These are phyloP conservation scores for Colletotrichum orchidophilum DNA, from an alignment of 2,329 filamentous ascomycete genomes.

Conservation along the genomic window DNA sequence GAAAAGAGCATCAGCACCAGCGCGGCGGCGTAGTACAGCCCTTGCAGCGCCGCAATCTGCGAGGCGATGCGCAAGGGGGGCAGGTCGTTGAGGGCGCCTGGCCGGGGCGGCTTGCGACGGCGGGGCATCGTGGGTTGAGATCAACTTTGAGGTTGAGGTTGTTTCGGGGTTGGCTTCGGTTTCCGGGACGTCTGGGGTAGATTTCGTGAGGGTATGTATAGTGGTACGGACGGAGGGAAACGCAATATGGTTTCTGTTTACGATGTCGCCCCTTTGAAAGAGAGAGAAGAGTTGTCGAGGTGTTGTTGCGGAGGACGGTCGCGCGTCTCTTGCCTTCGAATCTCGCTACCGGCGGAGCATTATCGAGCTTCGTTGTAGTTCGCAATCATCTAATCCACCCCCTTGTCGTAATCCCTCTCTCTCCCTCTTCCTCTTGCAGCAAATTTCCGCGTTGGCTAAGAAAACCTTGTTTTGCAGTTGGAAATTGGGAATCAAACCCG, in stretches of 20 bases:
- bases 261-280: background rate
- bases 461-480: background rate
- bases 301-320: constrained; percentile 3
- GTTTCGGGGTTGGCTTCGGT: background rate
- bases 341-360: constrained; percentile 30
- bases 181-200: no score
- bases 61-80: constrained; percentile 67
- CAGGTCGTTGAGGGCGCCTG: constrained; percentile 69
- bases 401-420: background rate
- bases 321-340: constrained; percentile 2
- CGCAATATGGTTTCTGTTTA: background rate
- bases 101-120: constrained; percentile 65
- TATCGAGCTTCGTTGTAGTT: constrained; percentile 13
- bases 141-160: no score
- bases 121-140: constrained; percentile 57
- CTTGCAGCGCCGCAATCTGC: constrained; percentile 67
- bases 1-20: constrained; percentile 66
- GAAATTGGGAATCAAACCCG: background rate
- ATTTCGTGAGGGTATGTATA: background rate
- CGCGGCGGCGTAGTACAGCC: constrained; percentile 62
- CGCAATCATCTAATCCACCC: background rate
- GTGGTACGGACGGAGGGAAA: no score
- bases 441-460: background rate
- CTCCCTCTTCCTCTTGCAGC: background rate
- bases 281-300: background rate